These are phyloP conservation scores for Ophiostoma novo-ulmi DNA, from an alignment of 2,329 filamentous ascomycete species.

Conservation along the genomic window DNA sequence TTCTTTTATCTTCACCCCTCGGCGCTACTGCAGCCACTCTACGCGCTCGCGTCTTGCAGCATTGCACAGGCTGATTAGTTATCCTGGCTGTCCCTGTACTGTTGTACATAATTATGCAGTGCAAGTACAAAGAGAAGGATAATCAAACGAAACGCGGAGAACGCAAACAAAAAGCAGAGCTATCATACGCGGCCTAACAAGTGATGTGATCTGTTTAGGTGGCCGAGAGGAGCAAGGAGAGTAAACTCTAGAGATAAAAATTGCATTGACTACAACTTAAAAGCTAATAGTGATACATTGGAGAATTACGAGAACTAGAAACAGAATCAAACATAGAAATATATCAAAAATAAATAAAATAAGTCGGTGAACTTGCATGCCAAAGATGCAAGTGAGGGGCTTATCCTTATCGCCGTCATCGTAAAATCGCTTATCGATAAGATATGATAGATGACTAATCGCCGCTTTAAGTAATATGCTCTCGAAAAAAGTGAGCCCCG, in stretches of 20 bases:
- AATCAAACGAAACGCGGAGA: too few relatives aligned
- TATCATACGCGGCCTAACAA: too few relatives aligned
- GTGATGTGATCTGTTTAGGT: too few relatives aligned
- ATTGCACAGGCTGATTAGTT: not conserved
- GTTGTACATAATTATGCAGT: too few relatives aligned
- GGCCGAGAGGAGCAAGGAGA: too few relatives aligned
- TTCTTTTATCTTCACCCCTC: not conserved
- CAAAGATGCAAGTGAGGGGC: constrained; percentile 16
- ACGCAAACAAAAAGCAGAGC: too few relatives aligned
- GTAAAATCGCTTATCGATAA: constrained; percentile 9
- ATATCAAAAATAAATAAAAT: not conserved
- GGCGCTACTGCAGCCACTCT: not conserved
- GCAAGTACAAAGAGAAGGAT: too few relatives aligned
- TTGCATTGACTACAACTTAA: too few relatives aligned
- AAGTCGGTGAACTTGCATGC: constrained; percentile 1
- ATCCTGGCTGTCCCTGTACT: not conserved
- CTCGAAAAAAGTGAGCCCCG: constrained; percentile 1
- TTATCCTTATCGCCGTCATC: constrained; percentile 12
- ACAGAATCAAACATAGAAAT: not conserved
- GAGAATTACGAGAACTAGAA: not conserved
- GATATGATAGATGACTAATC: not conserved
- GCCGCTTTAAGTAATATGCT: not conserved
- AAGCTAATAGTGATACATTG: too few relatives aligned
- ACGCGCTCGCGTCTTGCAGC: not conserved
- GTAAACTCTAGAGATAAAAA: too few relatives aligned